phyloP scores from a whole-genome alignment of 805 yeast genomes.

The Metschnikowia arizonensis region DNA sequence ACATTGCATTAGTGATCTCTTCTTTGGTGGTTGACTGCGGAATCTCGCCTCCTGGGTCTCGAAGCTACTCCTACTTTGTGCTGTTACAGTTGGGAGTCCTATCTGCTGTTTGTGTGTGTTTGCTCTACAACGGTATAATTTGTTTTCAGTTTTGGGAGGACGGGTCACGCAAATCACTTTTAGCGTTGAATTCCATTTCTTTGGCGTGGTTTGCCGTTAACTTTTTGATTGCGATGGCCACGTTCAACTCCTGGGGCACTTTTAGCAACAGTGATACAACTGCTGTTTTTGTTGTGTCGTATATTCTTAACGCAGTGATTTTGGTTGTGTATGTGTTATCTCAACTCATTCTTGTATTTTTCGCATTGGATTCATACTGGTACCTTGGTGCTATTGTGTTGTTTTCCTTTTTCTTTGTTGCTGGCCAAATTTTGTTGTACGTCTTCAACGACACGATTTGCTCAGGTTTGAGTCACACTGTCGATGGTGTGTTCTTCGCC shows the following conservation, averaged over 20 bases:
- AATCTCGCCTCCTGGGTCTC: slow-evolving; percentile 81
- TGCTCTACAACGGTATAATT: slow-evolving; percentile 70
- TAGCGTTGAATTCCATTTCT: slow-evolving; percentile 51
- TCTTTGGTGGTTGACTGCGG: slow-evolving; percentile 87
- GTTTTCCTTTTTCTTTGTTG: slow-evolving; percentile 67
- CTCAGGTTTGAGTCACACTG: slow-evolving; percentile 69
- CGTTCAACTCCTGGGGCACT: slow-evolving; percentile 62
- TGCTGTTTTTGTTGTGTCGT: slow-evolving; percentile 67
- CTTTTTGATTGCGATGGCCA: slow-evolving; percentile 63
- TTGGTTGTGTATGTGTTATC: slow-evolving; percentile 59
- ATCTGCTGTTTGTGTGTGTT: slow-evolving; percentile 64
- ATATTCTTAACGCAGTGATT: slow-evolving; percentile 66
- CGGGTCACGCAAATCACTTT: slow-evolving; percentile 68
- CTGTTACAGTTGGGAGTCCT: slow-evolving; percentile 73
- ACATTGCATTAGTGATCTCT: slow-evolving; percentile 54
- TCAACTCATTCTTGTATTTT: slow-evolving; percentile 63
- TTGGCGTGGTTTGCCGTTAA: slow-evolving; percentile 56
- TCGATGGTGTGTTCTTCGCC: slow-evolving; percentile 87
- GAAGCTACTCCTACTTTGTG: slow-evolving; percentile 75
- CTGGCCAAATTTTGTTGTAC: slow-evolving; percentile 76
- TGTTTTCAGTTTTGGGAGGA: slow-evolving; percentile 95
- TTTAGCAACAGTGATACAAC: slow-evolving; percentile 52
- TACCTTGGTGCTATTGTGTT: slow-evolving; percentile 79
- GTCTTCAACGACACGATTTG: slow-evolving; percentile 68
- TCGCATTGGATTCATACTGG: slow-evolving; percentile 77